These are phyloP conservation scores for Lentinus tigrinus DNA, from an alignment of 768 basidiomycete genomes.

Conservation along the genomic window DNA sequence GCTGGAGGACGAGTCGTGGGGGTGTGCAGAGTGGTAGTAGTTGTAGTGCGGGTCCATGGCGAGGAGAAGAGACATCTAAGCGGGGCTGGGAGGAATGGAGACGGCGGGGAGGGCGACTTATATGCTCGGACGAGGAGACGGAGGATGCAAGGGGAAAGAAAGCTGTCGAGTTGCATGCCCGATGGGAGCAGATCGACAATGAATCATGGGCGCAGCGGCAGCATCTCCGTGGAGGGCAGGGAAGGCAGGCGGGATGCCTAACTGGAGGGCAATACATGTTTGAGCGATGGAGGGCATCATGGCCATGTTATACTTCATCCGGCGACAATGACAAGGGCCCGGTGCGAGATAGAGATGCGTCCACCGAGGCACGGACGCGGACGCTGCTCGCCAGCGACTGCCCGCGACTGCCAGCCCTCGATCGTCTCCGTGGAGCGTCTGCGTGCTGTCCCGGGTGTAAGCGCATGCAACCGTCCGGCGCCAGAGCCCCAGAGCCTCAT, in stretches of 20 bases:
- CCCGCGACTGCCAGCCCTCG: too few relatives aligned
- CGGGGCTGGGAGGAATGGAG: not conserved
- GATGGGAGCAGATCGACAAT: conserved; percentile 20
- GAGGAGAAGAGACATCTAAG: conserved; percentile 9
- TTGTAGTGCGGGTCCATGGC: conserved; percentile 13
- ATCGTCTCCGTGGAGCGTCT: conserved; percentile 9
- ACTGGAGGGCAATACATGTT: not conserved
- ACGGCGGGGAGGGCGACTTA: conserved; percentile 9
- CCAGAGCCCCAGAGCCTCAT: too few relatives aligned
- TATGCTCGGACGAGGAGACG: conserved; percentile 10
- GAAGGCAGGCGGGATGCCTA: conserved; percentile 9
- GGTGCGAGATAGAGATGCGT: not conserved
- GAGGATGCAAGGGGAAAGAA: conserved; percentile 8
- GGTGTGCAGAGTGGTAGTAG: conserved; percentile 12
- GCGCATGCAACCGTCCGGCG: not conserved
- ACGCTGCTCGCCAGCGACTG: not conserved
- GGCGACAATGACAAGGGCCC: not conserved
- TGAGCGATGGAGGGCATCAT: conserved; percentile 8
- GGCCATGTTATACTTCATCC: not conserved
- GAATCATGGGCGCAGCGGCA: conserved; percentile 14
- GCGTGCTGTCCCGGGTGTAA: not conserved
- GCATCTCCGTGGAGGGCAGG: conserved; percentile 1
- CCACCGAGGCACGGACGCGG: not conserved
- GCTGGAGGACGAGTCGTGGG: conserved; percentile 2
- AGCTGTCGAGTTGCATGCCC: conserved; percentile 15